Conservation (phyloP, 139 green algal genomes). For the Chlamydomonas asymmetrica region DNA sequence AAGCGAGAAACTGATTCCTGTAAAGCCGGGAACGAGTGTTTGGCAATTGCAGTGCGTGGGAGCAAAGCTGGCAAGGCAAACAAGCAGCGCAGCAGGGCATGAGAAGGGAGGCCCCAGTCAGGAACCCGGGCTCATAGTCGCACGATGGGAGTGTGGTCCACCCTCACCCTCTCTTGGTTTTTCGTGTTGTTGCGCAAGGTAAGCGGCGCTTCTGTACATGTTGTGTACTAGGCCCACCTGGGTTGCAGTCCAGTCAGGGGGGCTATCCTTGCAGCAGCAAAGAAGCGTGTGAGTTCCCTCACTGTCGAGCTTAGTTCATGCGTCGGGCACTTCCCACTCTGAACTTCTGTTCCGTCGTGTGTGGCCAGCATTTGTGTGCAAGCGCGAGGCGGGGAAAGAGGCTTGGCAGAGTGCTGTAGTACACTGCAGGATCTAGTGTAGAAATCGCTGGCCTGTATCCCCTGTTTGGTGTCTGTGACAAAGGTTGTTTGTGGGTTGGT, state of each 20-base stretch:
- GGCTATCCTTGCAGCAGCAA: background rate
- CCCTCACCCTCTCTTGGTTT: slow-evolving; percentile 13
- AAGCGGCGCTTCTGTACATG: slow-evolving; percentile 4
- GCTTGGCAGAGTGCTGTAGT: too few relatives aligned
- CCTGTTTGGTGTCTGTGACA: background rate
- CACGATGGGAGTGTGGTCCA: background rate
- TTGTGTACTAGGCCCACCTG: background rate
- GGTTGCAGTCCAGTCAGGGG: background rate
- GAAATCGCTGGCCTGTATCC: background rate
- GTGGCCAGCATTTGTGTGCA: too few relatives aligned
- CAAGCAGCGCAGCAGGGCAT: background rate
- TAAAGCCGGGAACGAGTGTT: background rate
- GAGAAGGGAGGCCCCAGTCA: too few relatives aligned
- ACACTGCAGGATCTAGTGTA: too few relatives aligned
- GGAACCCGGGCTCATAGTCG: too few relatives aligned
- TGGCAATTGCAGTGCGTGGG: background rate
- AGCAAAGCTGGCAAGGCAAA: background rate
- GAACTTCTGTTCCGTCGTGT: background rate
- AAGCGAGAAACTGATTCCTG: background rate
- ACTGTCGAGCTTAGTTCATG: background rate
- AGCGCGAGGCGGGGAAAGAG: too few relatives aligned
- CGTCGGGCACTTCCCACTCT: background rate
- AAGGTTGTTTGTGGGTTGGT: background rate
- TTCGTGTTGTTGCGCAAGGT: slow-evolving; percentile 1
- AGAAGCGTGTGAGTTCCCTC: background rate